A percentile compares a stretch with the other conserved stretches of the same genome.
Evolutionary conservation across 306 rosid species (phyloP).

Genomic region (Cicer pinnatifidum): DNA sequence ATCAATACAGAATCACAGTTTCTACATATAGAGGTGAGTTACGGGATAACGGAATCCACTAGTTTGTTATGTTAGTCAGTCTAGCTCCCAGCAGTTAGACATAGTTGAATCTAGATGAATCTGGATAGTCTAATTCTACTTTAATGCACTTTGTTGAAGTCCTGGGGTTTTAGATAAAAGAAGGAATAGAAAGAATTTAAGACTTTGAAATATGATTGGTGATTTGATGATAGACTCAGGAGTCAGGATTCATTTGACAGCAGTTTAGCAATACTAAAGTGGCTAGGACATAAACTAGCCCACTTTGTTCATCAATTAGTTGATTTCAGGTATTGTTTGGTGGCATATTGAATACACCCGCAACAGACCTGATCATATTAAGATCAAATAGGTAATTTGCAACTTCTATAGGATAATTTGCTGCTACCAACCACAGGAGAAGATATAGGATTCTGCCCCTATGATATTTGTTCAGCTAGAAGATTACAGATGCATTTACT

Average conservation of each 20-base stretch:
- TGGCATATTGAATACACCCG: background rate
- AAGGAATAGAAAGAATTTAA: background rate
- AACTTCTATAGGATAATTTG: background rate
- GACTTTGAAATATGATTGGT: background rate
- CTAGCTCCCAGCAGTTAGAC: background rate
- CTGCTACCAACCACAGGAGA: background rate
- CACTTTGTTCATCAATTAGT: background rate
- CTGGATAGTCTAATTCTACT: background rate
- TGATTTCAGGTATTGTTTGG: background rate
- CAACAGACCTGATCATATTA: background rate
- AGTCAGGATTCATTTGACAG: background rate
- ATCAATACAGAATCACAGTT: background rate
- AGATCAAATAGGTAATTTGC: background rate
- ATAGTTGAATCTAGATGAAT: background rate
- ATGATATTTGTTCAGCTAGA: background rate
- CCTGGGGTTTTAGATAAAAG: no score
- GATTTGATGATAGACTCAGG: background rate
- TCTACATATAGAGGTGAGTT: background rate
- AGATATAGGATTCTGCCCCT: background rate
- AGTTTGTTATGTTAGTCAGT: constrained; percentile 1
- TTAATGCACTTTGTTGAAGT: background rate
- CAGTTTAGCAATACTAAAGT: background rate
- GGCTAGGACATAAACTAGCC: background rate
- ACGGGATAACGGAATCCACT: background rate
- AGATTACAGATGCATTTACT: background rate